Evolutionary conservation across 2,329 filamentous ascomycete genomes (phyloP), one percentile per base, ranked within the genome.

Genomic region (Xylaria multiplex): DNA sequence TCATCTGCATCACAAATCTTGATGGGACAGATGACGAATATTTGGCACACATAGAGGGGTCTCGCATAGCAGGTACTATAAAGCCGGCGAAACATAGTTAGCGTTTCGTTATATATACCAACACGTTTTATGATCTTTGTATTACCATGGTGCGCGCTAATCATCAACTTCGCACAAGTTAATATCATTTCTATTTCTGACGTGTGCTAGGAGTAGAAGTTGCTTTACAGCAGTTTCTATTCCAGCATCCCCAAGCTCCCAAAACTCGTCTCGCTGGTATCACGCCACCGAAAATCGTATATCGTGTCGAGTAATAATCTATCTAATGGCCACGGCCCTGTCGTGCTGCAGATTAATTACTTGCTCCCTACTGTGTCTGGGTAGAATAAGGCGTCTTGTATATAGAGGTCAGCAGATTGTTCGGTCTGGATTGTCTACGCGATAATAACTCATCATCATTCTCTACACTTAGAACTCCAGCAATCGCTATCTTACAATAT

Each of bases 1-100:
- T 49, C 56, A 65, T 46, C 63, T 69, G 65, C 69, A 70, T 66
- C 70, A 68, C 43, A 63, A 71, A 60, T 71, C 74, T 72, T 73
- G 70, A 71, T 72, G 72, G 69, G 69, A 71, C 65, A 68, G 57
- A 69, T 67, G 62, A 66, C 48, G 53, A 63, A 60, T 63, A 64
- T 67, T 69, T 69, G 62, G 64, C 58, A 62, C 58, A 62, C 55
- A 66, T 65, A 69, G 62, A 67, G 46, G 43, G 46, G 55, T 43
- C 50, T 70, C 64, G 55, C 59, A 62, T 68, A 69, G 60, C 57
- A 69, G 50, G 55, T 57, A 64, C 42, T 59, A 61, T 49, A 50
- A 62, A 54, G 48, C 42, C 50, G 58, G 40, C 61, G 59, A 60
- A 62, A 64, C 54, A 58, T 54, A 54, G 59, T 63, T 66, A 49